Conservation (phyloP, 257 asterid species). For the Capsicum baccatum region DNA sequence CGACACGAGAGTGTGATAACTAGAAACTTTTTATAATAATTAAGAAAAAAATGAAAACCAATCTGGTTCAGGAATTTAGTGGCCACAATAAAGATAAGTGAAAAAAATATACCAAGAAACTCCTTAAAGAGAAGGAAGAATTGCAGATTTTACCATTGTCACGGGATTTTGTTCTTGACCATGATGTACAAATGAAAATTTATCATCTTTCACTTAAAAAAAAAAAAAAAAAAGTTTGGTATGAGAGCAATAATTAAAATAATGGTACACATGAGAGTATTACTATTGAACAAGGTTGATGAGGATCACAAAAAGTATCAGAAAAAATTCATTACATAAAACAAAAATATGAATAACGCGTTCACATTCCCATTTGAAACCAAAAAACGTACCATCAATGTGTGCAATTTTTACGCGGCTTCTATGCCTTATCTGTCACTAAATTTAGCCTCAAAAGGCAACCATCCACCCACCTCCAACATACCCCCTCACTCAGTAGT, state of each 20-base stretch:
- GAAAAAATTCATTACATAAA: conserved; percentile 42
- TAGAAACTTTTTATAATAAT: not conserved
- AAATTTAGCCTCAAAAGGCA: not conserved
- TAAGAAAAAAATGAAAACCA: not conserved
- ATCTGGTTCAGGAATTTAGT: conserved; percentile 7
- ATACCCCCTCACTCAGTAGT: no score
- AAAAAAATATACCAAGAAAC: not conserved
- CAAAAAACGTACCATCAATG: conserved; percentile 31
- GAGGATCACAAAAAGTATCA: conserved; percentile 37
- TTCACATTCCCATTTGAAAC: conserved; percentile 31
- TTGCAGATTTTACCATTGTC: conserved; percentile 52
- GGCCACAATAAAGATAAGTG: conserved; percentile 35
- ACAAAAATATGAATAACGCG: conserved; percentile 44
- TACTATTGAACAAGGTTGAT: conserved; percentile 4
- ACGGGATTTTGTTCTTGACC: conserved; percentile 65
- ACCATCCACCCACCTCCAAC: not conserved
- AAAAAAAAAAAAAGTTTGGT: not conserved
- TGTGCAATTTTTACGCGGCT: conserved; percentile 42
- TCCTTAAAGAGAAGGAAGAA: not conserved
- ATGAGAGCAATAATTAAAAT: not conserved
- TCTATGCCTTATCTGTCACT: conserved; percentile 20
- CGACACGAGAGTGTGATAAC: no score
- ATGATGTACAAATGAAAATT: conserved; percentile 43
- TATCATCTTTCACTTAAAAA: conserved; percentile 12
- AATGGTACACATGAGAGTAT: conserved; percentile 19